Percentiles rank a stretch among this genome's conserved stretches.
Conservation (phyloP, 2,329 filamentous ascomycete genomes). For the Penicillium thymicola region DNA sequence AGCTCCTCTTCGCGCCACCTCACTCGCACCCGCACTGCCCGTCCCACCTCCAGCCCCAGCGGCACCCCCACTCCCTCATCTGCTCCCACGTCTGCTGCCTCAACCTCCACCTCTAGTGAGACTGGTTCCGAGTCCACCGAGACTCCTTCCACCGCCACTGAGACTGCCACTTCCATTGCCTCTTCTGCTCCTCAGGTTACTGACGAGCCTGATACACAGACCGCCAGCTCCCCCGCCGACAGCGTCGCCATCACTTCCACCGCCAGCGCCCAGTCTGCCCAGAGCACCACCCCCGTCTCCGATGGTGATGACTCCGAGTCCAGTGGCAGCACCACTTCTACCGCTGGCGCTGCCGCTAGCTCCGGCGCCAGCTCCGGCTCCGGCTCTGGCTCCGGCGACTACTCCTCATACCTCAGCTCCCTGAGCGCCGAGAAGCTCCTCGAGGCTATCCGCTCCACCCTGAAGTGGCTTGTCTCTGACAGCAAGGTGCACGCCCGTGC, state of each 20-base stretch:
- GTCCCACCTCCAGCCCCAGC: conserved; percentile 7
- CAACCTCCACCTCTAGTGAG: conserved; percentile 9
- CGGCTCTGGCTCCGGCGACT: conserved; percentile 14
- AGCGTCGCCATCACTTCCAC: conserved; percentile 23
- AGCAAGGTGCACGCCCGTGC: conserved; percentile 32
- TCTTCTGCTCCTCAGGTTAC: conserved; percentile 23
- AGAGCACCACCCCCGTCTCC: conserved; percentile 22
- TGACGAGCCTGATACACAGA: conserved; percentile 22
- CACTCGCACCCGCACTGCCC: conserved; percentile 10
- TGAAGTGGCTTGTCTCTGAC: conserved; percentile 33
- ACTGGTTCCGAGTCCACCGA: not conserved
- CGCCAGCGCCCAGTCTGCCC: conserved; percentile 18
- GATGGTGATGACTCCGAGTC: conserved; percentile 3
- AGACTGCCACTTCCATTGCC: conserved; percentile 11
- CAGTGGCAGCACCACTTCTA: not conserved
- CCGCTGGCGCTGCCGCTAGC: not conserved
- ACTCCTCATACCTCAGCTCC: conserved; percentile 30
- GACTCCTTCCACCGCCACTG: conserved; percentile 12
- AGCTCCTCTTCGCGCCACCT: conserved; percentile 12
- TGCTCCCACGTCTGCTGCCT: conserved; percentile 3
- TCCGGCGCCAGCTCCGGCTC: not conserved
- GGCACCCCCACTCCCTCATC: conserved; percentile 3
- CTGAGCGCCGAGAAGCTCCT: conserved; percentile 32
- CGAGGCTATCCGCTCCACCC: conserved; percentile 27
- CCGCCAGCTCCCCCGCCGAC: conserved; percentile 19